Evolutionary conservation across 2,329 filamentous ascomycete genomes (phyloP).

Genomic region (Stagonosporopsis rhizophila): DNA sequence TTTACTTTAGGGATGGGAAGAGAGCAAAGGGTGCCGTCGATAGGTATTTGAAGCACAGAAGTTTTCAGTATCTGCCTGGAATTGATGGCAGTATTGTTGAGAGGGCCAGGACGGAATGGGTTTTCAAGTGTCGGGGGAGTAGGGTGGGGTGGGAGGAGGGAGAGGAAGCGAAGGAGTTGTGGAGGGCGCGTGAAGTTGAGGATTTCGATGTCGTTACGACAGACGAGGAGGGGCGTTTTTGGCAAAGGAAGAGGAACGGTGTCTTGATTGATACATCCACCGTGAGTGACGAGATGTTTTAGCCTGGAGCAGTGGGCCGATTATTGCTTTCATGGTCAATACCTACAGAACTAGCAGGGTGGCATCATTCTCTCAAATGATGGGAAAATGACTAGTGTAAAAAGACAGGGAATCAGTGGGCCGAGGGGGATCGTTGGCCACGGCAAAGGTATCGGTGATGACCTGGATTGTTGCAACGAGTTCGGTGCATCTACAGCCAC

Average conservation of each 20-base stretch:
- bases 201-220: constrained; percentile 7
- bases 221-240: constrained; percentile 7
- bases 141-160: constrained; percentile 7
- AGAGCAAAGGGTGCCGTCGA: constrained; percentile 8
- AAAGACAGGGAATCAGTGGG: constrained; percentile 6
- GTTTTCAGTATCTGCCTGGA: constrained; percentile 7
- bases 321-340: constrained; percentile 4
- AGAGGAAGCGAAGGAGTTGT: constrained; percentile 9
- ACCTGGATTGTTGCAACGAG: too few species aligned
- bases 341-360: constrained; percentile 6
- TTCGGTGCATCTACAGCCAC: too few species aligned
- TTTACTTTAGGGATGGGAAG: constrained; percentile 11
- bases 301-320: constrained; percentile 1
- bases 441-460: constrained; percentile 6
- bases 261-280: constrained; percentile 10
- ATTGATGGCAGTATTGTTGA: constrained; percentile 8
- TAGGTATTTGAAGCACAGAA: constrained; percentile 7
- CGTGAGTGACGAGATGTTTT: constrained; percentile 6
- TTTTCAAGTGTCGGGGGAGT: constrained; percentile 9
- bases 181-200: constrained; percentile 9
- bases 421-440: constrained; percentile 3
- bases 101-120: constrained; percentile 10
- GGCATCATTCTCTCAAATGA: constrained; percentile 3
- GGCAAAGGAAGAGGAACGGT: constrained; percentile 7
- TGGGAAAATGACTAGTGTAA: constrained; percentile 1